Evolutionary conservation across 306 rosid species (phyloP).

Genomic region (Ormosia emarginata): DNA sequence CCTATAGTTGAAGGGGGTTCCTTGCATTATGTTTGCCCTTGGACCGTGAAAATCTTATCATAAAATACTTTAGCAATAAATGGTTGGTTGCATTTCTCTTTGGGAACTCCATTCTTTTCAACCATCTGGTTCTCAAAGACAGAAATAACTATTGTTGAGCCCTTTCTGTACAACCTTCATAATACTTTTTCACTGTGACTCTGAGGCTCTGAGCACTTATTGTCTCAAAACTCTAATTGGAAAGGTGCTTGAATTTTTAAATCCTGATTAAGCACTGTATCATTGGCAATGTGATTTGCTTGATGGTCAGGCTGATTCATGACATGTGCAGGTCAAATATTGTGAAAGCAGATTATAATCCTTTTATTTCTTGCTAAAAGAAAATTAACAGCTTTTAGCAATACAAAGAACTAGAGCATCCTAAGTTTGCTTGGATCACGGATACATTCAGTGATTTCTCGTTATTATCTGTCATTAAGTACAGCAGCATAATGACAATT

Average conservation of each 20-base stretch:
- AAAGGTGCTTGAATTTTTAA: neutral
- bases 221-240: neutral
- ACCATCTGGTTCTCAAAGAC: neutral
- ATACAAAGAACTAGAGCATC: slow-evolving; percentile 1
- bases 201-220: neutral
- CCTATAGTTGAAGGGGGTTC: no score
- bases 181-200: neutral
- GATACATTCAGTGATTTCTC: neutral
- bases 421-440: neutral
- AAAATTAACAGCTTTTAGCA: neutral
- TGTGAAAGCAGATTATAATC: slow-evolving; percentile 5
- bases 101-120: neutral
- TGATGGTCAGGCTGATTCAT: neutral
- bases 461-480: neutral
- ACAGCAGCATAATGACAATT: slow-evolving; percentile 5
- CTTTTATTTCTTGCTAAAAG: neutral
- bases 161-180: neutral
- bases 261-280: neutral
- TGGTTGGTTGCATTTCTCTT: neutral
- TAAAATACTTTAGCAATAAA: neutral
- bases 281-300: neutral
- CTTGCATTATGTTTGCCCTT: neutral
- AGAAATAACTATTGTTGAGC: neutral
- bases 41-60: neutral
- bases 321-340: neutral